phyloP scores from a whole-genome alignment of 306 rosid genomes.

The Parietaria judaica region DNA sequence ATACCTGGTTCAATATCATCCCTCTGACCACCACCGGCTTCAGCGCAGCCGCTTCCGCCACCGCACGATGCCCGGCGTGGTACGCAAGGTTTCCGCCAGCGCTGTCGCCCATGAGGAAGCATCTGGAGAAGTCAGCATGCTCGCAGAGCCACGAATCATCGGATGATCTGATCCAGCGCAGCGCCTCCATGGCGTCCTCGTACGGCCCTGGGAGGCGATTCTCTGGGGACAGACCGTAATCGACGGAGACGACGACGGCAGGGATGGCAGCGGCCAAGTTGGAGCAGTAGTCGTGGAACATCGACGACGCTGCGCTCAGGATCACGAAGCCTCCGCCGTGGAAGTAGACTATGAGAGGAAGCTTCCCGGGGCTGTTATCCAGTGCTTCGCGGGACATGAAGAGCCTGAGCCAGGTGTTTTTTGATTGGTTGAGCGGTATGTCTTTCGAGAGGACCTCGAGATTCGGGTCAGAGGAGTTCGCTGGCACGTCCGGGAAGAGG shows the following conservation, averaged over 20 bases:
- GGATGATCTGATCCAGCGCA: conserved; percentile 26
- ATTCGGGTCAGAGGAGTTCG: conserved; percentile 24
- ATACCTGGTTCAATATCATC: conserved; percentile 34
- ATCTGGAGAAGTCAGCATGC: conserved; percentile 28
- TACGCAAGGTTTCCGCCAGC: conserved; percentile 47
- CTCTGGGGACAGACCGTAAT: conserved; percentile 47
- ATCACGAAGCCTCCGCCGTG: conserved; percentile 42
- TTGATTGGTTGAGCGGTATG: conserved; percentile 27
- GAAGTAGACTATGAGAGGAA: conserved; percentile 36
- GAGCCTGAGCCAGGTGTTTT: conserved; percentile 29
- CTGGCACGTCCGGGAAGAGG: conserved; percentile 18
- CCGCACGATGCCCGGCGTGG: conserved; percentile 25
- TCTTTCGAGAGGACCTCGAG: conserved; percentile 37
- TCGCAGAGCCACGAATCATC: conserved; percentile 30
- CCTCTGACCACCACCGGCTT: conserved; percentile 27
- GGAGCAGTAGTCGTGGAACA: conserved; percentile 22
- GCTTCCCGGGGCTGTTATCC: conserved; percentile 7
- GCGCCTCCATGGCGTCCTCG: conserved; percentile 38
- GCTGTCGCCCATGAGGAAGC: conserved; percentile 43
- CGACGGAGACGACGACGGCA: conserved; percentile 32
- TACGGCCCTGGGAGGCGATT: conserved; percentile 43
- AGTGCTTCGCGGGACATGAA: conserved; percentile 32
- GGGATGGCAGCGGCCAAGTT: conserved; percentile 10
- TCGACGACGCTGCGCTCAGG: conserved; percentile 16
- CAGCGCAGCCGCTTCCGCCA: background rate